A percentile compares a stretch with the other conserved stretches of the same genome.
phyloP scores from a whole-genome alignment of 371 early-diverging fungal genomes.

The Furculomyces boomerangus region DNA sequence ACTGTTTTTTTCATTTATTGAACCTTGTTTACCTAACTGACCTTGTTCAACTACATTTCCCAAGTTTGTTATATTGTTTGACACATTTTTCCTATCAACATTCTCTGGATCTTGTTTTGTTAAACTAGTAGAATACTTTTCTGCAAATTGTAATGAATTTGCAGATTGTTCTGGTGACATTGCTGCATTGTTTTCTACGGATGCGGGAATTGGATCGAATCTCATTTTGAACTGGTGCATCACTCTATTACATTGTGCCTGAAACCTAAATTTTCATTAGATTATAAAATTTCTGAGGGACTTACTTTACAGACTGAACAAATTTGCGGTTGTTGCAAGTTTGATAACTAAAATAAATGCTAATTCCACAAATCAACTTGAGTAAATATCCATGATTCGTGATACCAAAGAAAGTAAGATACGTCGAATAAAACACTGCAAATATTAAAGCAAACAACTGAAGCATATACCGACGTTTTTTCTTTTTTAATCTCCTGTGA shows the following conservation, averaged over 20 bases:
- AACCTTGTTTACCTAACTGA: neutral
- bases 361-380: conserved; percentile 17
- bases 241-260: conserved; percentile 25
- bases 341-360: conserved; percentile 20
- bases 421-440: conserved; percentile 18
- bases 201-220: conserved; percentile 19
- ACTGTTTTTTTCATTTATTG: neutral
- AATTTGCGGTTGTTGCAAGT: conserved; percentile 23
- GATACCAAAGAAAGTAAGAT: conserved; percentile 18
- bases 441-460: conserved; percentile 8
- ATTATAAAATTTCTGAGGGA: neutral
- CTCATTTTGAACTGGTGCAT: conserved; percentile 25
- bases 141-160: neutral
- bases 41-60: neutral
- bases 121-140: neutral
- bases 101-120: too few species aligned
- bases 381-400: conserved; percentile 12
- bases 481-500: conserved; percentile 22
- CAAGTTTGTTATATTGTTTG: neutral
- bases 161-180: conserved; percentile 1
- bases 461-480: conserved; percentile 22
- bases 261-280: conserved; percentile 4
- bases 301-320: conserved; percentile 24
- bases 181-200: conserved; percentile 3
- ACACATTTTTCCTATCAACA: too few species aligned